Evolutionary conservation across 2,329 filamentous ascomycete species (phyloP), one percentile per base, ranked within the genome.

Genomic region (Botrytis sinoallii): DNA sequence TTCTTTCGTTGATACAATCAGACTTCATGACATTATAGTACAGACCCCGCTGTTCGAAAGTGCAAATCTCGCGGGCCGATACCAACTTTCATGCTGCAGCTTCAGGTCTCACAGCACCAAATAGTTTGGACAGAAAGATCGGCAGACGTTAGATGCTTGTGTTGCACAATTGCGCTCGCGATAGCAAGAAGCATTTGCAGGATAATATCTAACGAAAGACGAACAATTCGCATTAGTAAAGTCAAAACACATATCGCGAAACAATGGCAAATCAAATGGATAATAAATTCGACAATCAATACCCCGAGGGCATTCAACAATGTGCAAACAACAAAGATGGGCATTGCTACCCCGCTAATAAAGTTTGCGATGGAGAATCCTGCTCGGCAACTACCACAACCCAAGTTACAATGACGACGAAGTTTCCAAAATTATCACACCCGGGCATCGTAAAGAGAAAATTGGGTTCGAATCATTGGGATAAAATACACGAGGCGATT

Each of bases 401-500:
- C 44, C 65, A 71, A 60, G 22, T 71, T 25, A 66, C 67, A 20
- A 61, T 77, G 16, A 76, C 70, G 2, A 74, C 75, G 29, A 42
- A 74, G 20, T 72, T 76, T 72, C 78, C 78, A 18, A 79, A 78
- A 69, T 76, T 77, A 44, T 79, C 78, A 57, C 69, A 75, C 25
- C 75, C 74, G 6, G 76, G 77, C 22, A 52, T 75, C 1, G 60
- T 77, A 25, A 78, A 73, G 63, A 75, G 79, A 57, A 79, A 79
- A 72, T 40, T 79, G 8, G 79, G 79, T 4, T 78, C 78, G 60
- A 77, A 73, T 67, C 74, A 75, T 73, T 79, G 79, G 79, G 77
- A 79, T 71, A 70, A 75, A 16, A 73, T 80, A 75, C 78, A 80
- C 44, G 75, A 80, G 32, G 77, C 75, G 6, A 78, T 80, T 46